Percentiles rank a stretch among this genome's conserved stretches.
phyloP scores from a whole-genome alignment of 202 grass and related monocot species.

The Zizania palustris region DNA sequence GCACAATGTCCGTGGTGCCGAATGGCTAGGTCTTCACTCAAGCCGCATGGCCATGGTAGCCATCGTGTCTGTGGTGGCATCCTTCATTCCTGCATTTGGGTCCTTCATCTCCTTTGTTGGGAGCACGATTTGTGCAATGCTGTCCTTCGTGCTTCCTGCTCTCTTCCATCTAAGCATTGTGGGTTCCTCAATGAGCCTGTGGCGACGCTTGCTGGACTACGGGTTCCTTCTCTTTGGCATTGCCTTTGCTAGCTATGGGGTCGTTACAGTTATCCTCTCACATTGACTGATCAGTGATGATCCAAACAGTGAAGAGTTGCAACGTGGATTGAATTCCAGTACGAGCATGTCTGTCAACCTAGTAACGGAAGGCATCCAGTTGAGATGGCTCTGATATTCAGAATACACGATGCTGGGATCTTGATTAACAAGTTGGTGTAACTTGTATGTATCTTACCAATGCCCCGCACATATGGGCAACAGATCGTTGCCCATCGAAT shows the following conservation, averaged over 20 bases:
- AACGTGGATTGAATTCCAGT: neutral
- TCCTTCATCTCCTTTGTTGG: conserved; percentile 79
- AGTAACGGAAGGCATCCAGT: neutral
- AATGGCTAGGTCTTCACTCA: conserved; percentile 60
- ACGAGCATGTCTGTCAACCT: neutral
- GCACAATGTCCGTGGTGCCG: conserved; percentile 5
- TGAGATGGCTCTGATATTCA: neutral
- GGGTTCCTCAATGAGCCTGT: conserved; percentile 55
- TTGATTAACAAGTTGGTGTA: neutral
- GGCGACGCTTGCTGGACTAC: conserved; percentile 59
- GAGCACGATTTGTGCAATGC: conserved; percentile 75
- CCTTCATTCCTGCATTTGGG: conserved; percentile 77
- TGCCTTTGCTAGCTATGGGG: conserved; percentile 65
- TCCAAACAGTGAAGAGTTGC: neutral
- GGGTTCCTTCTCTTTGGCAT: conserved; percentile 61
- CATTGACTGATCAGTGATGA: neutral
- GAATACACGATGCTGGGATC: neutral
- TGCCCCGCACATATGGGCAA: neutral
- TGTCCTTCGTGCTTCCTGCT: conserved; percentile 83
- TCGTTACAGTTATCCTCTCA: conserved; percentile 42
- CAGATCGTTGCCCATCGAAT: neutral
- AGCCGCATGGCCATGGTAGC: conserved; percentile 59
- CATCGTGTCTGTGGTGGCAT: conserved; percentile 60
- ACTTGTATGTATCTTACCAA: neutral
- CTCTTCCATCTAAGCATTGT: conserved; percentile 78